Evolutionary conservation across 768 basidiomycete genomes (phyloP).

Genomic region (Cubamyces lactineus): DNA sequence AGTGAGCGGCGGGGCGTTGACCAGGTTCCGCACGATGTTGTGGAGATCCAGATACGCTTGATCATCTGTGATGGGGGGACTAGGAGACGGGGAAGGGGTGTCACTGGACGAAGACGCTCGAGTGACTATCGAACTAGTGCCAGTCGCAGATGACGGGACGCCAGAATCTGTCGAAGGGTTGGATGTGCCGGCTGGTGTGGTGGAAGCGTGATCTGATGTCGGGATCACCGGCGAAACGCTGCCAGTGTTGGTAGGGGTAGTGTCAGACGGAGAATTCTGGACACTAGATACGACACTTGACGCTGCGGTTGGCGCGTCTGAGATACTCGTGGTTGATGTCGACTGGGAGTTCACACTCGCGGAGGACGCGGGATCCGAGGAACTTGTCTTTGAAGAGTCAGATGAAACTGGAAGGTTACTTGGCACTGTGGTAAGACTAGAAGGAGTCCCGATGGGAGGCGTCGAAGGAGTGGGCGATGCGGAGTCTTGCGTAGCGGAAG

Average conservation of each 20-base stretch:
- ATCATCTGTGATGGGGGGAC: constrained; percentile 40
- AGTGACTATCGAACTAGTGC: not conserved
- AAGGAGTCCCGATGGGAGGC: not conserved
- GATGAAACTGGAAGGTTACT: not conserved
- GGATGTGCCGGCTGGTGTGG: not conserved
- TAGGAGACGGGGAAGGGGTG: constrained; percentile 42
- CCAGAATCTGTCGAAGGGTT: not conserved
- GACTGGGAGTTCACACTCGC: not conserved
- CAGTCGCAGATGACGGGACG: constrained; percentile 1
- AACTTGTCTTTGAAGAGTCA: not conserved
- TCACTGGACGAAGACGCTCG: not conserved
- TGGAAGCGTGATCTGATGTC: not conserved
- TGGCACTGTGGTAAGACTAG: not conserved
- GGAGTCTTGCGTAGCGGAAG: not conserved
- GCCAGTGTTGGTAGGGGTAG: too few relatives aligned
- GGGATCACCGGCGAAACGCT: not conserved
- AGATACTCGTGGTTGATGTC: not conserved
- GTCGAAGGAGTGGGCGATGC: not conserved
- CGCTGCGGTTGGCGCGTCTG: not conserved
- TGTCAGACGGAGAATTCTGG: too few relatives aligned
- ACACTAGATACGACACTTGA: not conserved
- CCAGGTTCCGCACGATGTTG: constrained; percentile 59
- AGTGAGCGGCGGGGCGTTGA: constrained; percentile 61
- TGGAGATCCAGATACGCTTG: constrained; percentile 58
- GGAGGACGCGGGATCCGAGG: not conserved